These are phyloP conservation scores for Cladosporium sp. DNA, from an alignment of 2,329 filamentous ascomycete species.

Conservation along the genomic window DNA sequence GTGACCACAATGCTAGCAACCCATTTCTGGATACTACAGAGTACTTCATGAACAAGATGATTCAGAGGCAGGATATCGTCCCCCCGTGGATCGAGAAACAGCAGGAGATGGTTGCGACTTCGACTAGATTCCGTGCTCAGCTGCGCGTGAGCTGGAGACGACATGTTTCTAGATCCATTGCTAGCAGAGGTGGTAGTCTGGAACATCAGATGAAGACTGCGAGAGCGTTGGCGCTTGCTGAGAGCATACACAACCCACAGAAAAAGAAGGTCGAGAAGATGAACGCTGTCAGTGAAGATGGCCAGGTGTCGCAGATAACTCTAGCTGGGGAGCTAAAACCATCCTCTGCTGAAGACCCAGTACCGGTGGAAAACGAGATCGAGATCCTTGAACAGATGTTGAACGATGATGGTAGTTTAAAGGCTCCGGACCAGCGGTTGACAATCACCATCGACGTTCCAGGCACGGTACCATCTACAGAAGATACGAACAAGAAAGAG, in stretches of 20 bases:
- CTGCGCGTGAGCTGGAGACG: constrained; percentile 81
- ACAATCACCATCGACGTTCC: constrained; percentile 22
- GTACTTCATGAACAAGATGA: constrained; percentile 98
- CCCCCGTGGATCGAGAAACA: constrained; percentile 99
- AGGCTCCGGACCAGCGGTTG: constrained; percentile 25
- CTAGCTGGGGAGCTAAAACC: constrained; percentile 46
- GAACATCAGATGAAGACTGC: constrained; percentile 72
- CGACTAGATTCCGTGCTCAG: constrained; percentile 69
- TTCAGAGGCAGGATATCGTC: constrained; percentile 91
- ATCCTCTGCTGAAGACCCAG: constrained; percentile 19
- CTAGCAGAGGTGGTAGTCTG: constrained; percentile 73
- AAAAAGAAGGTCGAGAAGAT: constrained; percentile 45
- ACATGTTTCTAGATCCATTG: constrained; percentile 76
- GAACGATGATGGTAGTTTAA: constrained; percentile 31
- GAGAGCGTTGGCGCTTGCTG: constrained; percentile 72
- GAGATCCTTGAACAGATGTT: constrained; percentile 40
- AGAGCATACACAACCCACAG: constrained; percentile 61
- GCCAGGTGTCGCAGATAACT: constrained; percentile 50
- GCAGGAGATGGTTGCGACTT: constrained; percentile 75
- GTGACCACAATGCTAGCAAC: constrained; percentile 79
- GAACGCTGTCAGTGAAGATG: constrained; percentile 48
- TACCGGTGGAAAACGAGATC: constrained; percentile 32
- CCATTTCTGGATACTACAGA: constrained; percentile 96
- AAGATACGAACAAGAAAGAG: neutral
- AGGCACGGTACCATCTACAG: constrained; percentile 3